A percentile compares a stretch with the other conserved stretches of the same genome.
Conservation (phyloP, 1,139 yeast species). For the Candida gigantensis region DNA sequence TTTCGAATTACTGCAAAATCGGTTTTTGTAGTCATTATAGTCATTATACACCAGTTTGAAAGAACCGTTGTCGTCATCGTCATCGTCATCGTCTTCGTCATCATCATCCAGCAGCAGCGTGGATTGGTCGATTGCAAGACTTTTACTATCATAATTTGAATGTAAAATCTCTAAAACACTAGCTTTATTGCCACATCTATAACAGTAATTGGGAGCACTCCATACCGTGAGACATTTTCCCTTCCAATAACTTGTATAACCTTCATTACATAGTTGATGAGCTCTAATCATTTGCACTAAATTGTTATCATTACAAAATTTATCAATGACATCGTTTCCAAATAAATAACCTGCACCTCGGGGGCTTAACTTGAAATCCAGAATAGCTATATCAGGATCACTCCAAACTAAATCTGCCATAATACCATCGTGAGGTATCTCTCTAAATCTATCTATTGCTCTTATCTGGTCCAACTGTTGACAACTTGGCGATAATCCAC, state of each 20-base stretch:
- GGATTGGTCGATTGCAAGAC: too few relatives aligned
- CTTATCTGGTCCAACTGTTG: conserved; percentile 91
- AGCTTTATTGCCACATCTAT: conserved; percentile 95
- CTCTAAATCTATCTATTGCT: conserved; percentile 85
- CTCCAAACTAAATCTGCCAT: conserved; percentile 99
- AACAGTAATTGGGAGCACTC: conserved; percentile 98
- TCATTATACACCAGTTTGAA: conserved; percentile 3
- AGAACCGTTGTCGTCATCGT: neutral
- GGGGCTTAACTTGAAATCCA: conserved; percentile 86
- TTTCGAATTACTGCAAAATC: conserved; percentile 14
- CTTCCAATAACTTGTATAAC: conserved; percentile 87
- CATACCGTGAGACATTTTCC: conserved; percentile 94
- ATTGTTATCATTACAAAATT: conserved; percentile 75
- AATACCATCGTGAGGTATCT: conserved; percentile 97
- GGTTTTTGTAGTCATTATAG: conserved; percentile 13
- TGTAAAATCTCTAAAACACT: conserved; percentile 76
- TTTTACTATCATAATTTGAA: conserved; percentile 29
- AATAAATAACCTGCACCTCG: conserved; percentile 98
- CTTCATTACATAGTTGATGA: conserved; percentile 95
- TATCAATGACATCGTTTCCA: conserved; percentile 87
- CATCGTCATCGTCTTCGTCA: conserved; percentile 10
- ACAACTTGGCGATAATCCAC: conserved; percentile 92
- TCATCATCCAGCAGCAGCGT: too few relatives aligned
- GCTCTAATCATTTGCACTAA: conserved; percentile 87
- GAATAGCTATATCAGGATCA: conserved; percentile 88